Evolutionary conservation across 2,329 filamentous ascomycete genomes (phyloP), one percentile per base, ranked within the genome.

Genomic region (Penicillium sp.): DNA sequence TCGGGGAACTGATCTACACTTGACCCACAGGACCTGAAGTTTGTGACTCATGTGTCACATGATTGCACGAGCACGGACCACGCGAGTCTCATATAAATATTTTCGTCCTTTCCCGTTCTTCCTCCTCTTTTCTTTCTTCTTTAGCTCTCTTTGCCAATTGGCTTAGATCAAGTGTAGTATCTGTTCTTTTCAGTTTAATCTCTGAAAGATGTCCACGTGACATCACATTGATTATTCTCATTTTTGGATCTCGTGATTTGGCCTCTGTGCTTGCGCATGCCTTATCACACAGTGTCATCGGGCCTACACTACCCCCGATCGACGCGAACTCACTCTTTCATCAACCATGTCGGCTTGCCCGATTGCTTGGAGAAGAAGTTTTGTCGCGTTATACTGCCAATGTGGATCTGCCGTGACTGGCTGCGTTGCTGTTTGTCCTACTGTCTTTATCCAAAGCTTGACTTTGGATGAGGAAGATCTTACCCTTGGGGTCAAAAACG

Each of bases 151-250:
- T 76, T 76, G 74, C 78, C 76, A 77, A 81, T 80, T 75, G 75
- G 84, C 84, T 89, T 88, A 90, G 87, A 90, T 90, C 87, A 90
- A 89, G 86, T 90, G 86, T 90, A 90, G 87, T 90, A 90, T 94
- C 91, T 93, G 89, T 91, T 92, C 88, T 91, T 90, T 88, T 90
- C 86, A 92, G 88, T 90, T 91, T 92, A 91, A 91, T 90, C 86
- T 88, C 88, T 92, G 87, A 87, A 89, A 90, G 82, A 81, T 80
- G 79, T 80, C 85, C 83, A 26, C 88, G 78, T 80, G 84, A 79
- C 79, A 79, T 79, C 80, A 82, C 81, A 79, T 79, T 84, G 86
- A 89, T 92, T 91, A 89, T 84, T 84, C 86, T 80, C 81, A 90
- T 92, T 88, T 87, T 89, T 89, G 79, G 62, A 73, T 54, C 64